Evolutionary conservation across 2,329 filamentous ascomycete species (phyloP), one percentile per base, ranked within the genome.

Genomic region (Colletotrichum sp.): DNA sequence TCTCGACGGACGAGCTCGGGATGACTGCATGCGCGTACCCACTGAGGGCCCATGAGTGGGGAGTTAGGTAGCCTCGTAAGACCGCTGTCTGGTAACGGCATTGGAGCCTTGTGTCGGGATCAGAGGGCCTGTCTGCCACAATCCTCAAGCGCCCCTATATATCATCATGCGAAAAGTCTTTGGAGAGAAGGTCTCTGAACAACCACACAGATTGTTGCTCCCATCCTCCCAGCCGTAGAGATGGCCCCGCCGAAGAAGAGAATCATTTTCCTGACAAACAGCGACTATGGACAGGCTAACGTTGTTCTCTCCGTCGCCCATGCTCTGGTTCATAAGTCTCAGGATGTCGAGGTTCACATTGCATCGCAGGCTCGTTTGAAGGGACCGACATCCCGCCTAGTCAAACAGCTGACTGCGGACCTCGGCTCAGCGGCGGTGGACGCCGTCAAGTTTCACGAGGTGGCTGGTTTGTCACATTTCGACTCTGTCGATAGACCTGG

Each of bases 241-340:
- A 59, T 49, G 39, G 39, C 39, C 6, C 39, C 55, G 55, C 8
- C 55, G 13, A 59, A 26, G 9, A 7, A 69, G 16, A 81, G 72
- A 62, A 81, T 88, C 15, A 80, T 89, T 2, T 84, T 89, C 49
- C 78, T 89, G 44, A 86, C 87, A 6, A 88, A 86, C 78, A 82
- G 83, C 63, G 88, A 89, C 72, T 83, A 84, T 74, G 88, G 88
- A 8, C 85, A 88, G 72, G 85, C 86, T 18, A 89, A 88, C 77
- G 84, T 89, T 26, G 83, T 87, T 57, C 76, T 89, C 6, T 87
- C 88, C 10, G 83, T 85, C 0, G 82, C 82, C 6, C 81, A 86
- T 39, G 86, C 87, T 39, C 81, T 89, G 0, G 77, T 87, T 2
- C 79, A 74, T 16, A 36, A 80, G 8, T 79, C 83, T 7, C 81